Conservation (phyloP, 495 filamentous ascomycete species). For the Talaromyces proteolyticus region DNA sequence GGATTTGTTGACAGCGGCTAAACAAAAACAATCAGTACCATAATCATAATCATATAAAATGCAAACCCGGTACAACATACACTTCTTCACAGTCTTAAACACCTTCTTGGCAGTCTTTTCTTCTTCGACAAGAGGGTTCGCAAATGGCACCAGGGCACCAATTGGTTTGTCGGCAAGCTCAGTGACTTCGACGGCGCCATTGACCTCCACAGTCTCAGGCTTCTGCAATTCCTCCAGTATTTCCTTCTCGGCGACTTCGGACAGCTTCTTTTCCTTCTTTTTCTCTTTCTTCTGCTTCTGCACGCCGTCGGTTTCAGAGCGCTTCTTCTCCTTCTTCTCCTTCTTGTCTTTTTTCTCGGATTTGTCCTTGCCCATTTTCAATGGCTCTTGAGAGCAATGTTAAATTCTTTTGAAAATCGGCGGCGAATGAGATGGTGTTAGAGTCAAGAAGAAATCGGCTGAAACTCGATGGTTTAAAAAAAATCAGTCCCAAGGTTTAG, state of each 20-base stretch:
- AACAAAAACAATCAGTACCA: conserved; percentile 1
- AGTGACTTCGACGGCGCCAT: conserved; percentile 40
- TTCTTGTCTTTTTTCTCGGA: conserved; percentile 65
- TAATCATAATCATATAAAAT: conserved; percentile 1
- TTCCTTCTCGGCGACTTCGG: conserved; percentile 58
- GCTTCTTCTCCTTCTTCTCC: conserved; percentile 76
- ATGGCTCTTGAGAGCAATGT: too few relatives aligned
- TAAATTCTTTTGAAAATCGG: conserved; percentile 12
- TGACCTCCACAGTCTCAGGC: conserved; percentile 28
- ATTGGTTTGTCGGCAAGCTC: conserved; percentile 47
- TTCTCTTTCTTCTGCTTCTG: conserved; percentile 57
- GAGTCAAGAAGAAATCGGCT: too few relatives aligned
- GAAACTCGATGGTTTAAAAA: too few relatives aligned
- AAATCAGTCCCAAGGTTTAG: conserved; percentile 19
- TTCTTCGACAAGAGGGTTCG: conserved; percentile 82
- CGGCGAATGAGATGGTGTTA: too few relatives aligned
- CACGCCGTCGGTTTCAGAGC: conserved; percentile 69
- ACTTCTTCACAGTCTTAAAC: conserved; percentile 87
- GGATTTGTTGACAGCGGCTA: conserved; percentile 85
- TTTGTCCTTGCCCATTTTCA: conserved; percentile 49
- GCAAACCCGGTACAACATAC: too few relatives aligned
- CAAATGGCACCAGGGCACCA: conserved; percentile 87
- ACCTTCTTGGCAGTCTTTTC: conserved; percentile 93
- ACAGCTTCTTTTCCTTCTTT: conserved; percentile 58
- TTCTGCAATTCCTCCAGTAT: conserved; percentile 49